Percentiles rank a stretch among this genome's conserved stretches.
phyloP scores from a whole-genome alignment of 2,329 filamentous ascomycete species.

The Cordyceps tenuipes region DNA sequence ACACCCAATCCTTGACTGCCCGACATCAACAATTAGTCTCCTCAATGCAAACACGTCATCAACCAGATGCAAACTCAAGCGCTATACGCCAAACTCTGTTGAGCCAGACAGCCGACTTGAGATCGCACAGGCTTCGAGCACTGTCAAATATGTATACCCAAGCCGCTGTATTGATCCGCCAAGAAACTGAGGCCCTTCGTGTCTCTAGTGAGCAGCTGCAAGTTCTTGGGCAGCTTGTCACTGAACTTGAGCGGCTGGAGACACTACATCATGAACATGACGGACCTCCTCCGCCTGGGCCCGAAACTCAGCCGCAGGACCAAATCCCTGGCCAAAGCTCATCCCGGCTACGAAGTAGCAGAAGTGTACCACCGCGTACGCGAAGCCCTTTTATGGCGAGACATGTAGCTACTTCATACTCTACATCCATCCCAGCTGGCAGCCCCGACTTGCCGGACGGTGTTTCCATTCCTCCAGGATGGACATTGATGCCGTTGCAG shows the following conservation, averaged over 20 bases:
- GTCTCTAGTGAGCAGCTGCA: slow-evolving; percentile 9
- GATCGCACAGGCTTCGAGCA: slow-evolving; percentile 1
- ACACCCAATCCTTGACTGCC: not conserved
- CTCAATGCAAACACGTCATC: not conserved
- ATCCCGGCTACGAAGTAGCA: not conserved
- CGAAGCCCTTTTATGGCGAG: slow-evolving; percentile 35
- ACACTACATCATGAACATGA: not conserved
- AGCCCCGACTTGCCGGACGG: slow-evolving; percentile 55
- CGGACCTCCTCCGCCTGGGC: not conserved
- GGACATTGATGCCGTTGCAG: slow-evolving; percentile 56
- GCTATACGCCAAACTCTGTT: not conserved
- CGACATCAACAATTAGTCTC: not conserved
- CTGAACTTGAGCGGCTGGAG: slow-evolving; percentile 8
- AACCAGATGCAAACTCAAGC: not conserved
- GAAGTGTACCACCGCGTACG: not conserved
- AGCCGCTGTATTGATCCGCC: slow-evolving; percentile 3
- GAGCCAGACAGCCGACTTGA: not conserved
- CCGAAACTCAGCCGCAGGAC: not conserved
- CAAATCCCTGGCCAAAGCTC: not conserved
- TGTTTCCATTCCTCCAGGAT: slow-evolving; percentile 55
- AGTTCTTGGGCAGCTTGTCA: slow-evolving; percentile 5
- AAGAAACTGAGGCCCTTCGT: slow-evolving; percentile 6
- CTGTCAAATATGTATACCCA: not conserved
- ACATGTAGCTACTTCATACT: slow-evolving; percentile 37
- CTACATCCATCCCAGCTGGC: slow-evolving; percentile 48